Evolutionary conservation across 1,284 basidiomycete species (phyloP).

Genomic region (Meripilus lineatus): DNA sequence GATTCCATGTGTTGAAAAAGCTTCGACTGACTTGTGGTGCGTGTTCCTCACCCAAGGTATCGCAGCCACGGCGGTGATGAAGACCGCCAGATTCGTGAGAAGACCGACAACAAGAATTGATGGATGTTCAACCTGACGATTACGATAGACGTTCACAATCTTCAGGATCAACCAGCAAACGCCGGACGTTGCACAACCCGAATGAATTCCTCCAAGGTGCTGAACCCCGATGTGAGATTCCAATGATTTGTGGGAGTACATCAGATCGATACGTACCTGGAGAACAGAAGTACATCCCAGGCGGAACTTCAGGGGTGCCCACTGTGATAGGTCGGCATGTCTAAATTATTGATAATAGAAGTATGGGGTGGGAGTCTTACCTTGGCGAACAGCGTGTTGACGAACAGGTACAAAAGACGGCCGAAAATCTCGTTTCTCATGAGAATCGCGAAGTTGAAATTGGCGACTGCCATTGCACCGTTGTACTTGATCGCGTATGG

Average conservation of each 20-base stretch:
- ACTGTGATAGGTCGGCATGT: conserved; percentile 32
- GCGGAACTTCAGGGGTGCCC: conserved; percentile 68
- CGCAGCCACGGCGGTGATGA: conserved; percentile 53
- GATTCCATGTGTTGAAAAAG: neutral
- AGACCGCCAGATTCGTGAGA: conserved; percentile 48
- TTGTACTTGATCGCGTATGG: conserved; percentile 54
- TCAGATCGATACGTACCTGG: conserved; percentile 36
- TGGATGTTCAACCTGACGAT: conserved; percentile 42
- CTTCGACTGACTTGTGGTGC: conserved; percentile 62
- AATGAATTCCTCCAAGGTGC: conserved; percentile 75
- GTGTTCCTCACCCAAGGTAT: conserved; percentile 72
- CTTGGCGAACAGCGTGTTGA: conserved; percentile 57
- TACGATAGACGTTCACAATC: conserved; percentile 48
- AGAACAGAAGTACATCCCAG: conserved; percentile 66
- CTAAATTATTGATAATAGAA: conserved; percentile 1
- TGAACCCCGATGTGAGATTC: conserved; percentile 21
- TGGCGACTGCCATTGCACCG: conserved; percentile 56
- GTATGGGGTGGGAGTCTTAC: conserved; percentile 26
- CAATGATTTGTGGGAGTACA: neutral
- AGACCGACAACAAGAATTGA: conserved; percentile 56
- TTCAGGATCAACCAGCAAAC: conserved; percentile 61
- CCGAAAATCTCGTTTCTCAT: conserved; percentile 58
- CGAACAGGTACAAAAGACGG: conserved; percentile 43
- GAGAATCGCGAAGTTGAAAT: conserved; percentile 47
- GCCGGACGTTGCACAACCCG: conserved; percentile 66